Percentiles rank a stretch among this genome's conserved stretches.
Conservation (phyloP, 2,329 filamentous ascomycete genomes). For the Colletotrichum karsti region DNA sequence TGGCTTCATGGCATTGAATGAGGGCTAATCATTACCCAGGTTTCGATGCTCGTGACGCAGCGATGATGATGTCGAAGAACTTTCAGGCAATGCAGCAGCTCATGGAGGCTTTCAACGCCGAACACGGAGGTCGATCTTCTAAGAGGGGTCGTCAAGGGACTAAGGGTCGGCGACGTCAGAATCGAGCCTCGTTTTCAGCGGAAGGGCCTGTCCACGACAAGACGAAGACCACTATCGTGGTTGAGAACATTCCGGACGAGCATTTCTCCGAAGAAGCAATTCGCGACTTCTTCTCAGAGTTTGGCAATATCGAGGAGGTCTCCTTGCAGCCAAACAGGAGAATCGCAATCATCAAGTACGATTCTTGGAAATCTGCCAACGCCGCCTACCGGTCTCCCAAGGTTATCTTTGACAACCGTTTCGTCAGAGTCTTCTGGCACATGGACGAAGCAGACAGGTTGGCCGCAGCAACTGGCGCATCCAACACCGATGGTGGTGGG, state of each 20-base stretch:
- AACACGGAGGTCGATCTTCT: slow-evolving; percentile 28
- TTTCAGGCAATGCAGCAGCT: slow-evolving; percentile 29
- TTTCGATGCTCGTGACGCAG: slow-evolving; percentile 29
- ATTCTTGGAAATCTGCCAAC: slow-evolving; percentile 71
- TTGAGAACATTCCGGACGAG: slow-evolving; percentile 81
- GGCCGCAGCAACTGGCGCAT: slow-evolving; percentile 35
- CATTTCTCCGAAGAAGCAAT: slow-evolving; percentile 72
- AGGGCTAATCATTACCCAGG: slow-evolving; percentile 21
- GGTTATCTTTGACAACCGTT: slow-evolving; percentile 84
- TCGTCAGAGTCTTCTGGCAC: slow-evolving; percentile 86
- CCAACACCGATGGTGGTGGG: slow-evolving; percentile 27
- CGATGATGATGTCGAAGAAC: slow-evolving; percentile 29
- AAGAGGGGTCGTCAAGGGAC: slow-evolving; percentile 38
- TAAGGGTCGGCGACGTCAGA: slow-evolving; percentile 21
- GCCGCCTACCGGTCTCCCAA: slow-evolving; percentile 80
- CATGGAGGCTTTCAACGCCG: slow-evolving; percentile 32
- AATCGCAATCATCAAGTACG: slow-evolving; percentile 75
- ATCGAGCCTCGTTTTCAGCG: slow-evolving; percentile 68
- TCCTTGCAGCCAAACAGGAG: slow-evolving; percentile 72
- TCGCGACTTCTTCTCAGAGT: slow-evolving; percentile 75
- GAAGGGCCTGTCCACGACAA: slow-evolving; percentile 70
- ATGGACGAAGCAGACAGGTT: slow-evolving; percentile 58
- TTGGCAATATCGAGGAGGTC: slow-evolving; percentile 72
- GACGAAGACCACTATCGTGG: slow-evolving; percentile 73
- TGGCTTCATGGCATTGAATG: neutral